Base-by-base conservation (phyloP, 345 rosid species). In the Pugionium dolabratum region DNA sequence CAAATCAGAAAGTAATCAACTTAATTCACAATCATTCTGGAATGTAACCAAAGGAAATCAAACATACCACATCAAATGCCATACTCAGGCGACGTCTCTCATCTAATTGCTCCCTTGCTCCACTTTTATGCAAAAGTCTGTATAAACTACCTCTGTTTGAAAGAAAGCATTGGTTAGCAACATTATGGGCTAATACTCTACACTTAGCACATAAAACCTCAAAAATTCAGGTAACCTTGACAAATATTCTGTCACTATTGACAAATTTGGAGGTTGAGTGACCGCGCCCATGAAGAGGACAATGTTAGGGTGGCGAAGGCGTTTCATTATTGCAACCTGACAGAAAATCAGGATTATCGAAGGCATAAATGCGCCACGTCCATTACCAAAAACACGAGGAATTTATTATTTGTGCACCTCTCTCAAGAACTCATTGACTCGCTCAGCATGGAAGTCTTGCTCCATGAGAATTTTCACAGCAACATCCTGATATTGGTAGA, bases 391-490 rank as follows among this genome's bases (percentile, higher is more conserved):
- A 46, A 34, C 25, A 48, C 29, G 3, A 33, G 25, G 39, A 66
- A 40, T n/a, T 26, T 27, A 3, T 28, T 37, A 29, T 30, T 31
- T 39, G 59, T 71, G 54, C 59, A 91, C 99, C 98, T 95, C 99
- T 78, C 98, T 86, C 84, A 91, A 62, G 81, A 91, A 95, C 80
- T 95, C 99, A 76, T 83, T 82, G 46, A 83, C 81, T 28, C 86
- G 90, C 74, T 95, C 99, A 37, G 82, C 86, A 75, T 84, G 95
- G 71, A 83, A 84, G 59, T 91, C 99, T 82, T 95, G 99, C 75
- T 91, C 99, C 99, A 95, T 95, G 74, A 95, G 97, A 77, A 91
- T 89, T 86, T 95, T 95, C 83, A 95, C 99, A 26, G 99, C 99
- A 76, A 95, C 99, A 78, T 95, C 98, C 99, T 95, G 83, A 33